Evolutionary conservation across 352 stramenopile species (phyloP), one percentile per base, ranked within the genome.

Genomic region (Phytophthora fragariaefolia): DNA sequence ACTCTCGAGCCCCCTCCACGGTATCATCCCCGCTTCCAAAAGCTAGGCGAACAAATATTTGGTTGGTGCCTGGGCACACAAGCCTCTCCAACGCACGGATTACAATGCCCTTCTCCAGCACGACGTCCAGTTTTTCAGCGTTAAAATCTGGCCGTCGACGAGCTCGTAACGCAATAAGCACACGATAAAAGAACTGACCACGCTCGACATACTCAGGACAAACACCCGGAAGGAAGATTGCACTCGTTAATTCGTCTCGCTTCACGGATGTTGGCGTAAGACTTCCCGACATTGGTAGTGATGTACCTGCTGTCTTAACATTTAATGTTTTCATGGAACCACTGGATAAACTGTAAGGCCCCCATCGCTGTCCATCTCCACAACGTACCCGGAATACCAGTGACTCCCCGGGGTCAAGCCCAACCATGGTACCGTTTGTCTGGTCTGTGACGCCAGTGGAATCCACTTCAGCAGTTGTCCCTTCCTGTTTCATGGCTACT

Each of bases 381-480:
- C 80, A 92, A 36, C 84, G 84, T 20, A 92, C 77, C 1, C 84
- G 82, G 46, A 92, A 90, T 4, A 90, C 77, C 24, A 89, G 64
- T 26, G 74, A 72, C 47, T 91, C 69, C 8, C 66, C 69, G 0
- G 80, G 79, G 20, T 88, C 79, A 15, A 92, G 71, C 0, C 83
- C 83, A 34, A 89, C 80, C 66, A 92, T 78, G 5, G 81, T 90
- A 3, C 84, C 84, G 32, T 85, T 89, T 15, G 78, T 90, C 22
- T 88, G 62, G 18, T 73, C 64, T 4, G 76, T 89, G 48, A 81
- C 72, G 10, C 77, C 75, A 6, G 58, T 83, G 6, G 69, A 71
- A 56, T 82, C 76, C 27, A 89, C 56, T 12, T 85, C 63, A 1
- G 59, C 61, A 34, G 62, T 75, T 20, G 68, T 71, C 7, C 63